phyloP scores from a whole-genome alignment of 306 rosid genomes.

The Sechiopsis laciniata region DNA sequence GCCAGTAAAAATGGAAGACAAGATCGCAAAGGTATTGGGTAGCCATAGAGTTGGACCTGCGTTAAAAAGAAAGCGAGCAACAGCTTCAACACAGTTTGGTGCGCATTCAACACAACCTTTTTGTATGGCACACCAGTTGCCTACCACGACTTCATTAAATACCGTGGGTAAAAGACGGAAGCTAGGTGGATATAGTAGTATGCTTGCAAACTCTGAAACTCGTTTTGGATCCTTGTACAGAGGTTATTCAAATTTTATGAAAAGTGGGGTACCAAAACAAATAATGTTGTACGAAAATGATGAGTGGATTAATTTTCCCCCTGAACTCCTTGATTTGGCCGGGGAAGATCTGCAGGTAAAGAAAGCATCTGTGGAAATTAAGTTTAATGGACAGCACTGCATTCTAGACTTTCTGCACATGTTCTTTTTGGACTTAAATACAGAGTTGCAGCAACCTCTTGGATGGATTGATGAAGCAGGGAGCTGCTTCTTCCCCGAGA shows the following conservation, averaged over 20 bases:
- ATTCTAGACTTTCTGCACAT: slow-evolving; percentile 78
- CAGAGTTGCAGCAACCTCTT: slow-evolving; percentile 59
- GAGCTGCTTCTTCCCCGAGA: slow-evolving; percentile 80
- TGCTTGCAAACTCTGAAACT: slow-evolving; percentile 26
- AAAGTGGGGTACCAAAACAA: slow-evolving; percentile 63
- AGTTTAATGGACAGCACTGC: slow-evolving; percentile 45
- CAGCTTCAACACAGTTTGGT: slow-evolving; percentile 25
- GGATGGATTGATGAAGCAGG: slow-evolving; percentile 91
- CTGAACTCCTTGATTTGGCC: slow-evolving; percentile 50
- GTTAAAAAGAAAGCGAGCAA: slow-evolving; percentile 53
- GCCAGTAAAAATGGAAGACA: slow-evolving; percentile 55
- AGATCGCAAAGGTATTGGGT: slow-evolving; percentile 60
- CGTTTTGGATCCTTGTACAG: slow-evolving; percentile 33
- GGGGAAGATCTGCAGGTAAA: slow-evolving; percentile 50
- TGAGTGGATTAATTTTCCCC: slow-evolving; percentile 65
- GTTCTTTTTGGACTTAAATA: slow-evolving; percentile 60
- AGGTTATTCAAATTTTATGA: slow-evolving; percentile 53
- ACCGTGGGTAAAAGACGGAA: slow-evolving; percentile 44
- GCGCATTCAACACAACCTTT: slow-evolving; percentile 34
- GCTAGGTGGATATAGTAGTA: slow-evolving; percentile 32
- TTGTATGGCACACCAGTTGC: slow-evolving; percentile 28
- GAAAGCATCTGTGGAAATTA: slow-evolving; percentile 59
- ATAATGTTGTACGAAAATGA: slow-evolving; percentile 65
- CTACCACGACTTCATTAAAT: slow-evolving; percentile 13
- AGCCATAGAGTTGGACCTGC: slow-evolving; percentile 26